Conservation (phyloP, 257 asterid genomes). For the Gentiana macrophylla region DNA sequence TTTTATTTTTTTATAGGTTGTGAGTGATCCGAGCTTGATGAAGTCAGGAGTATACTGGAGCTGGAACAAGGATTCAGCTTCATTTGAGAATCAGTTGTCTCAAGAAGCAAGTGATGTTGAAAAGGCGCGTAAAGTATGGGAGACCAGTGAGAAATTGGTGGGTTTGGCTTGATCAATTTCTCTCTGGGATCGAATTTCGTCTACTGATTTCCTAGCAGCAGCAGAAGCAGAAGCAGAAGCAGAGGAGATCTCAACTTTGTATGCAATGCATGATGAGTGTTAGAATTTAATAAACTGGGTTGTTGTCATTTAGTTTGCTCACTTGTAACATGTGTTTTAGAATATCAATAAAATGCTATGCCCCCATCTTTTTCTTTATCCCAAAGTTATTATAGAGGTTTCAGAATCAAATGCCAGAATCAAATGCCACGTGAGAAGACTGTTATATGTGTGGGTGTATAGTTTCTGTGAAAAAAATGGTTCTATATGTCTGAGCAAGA, state of each 20-base stretch:
- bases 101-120: constrained; percentile 72
- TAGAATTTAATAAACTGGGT: not conserved
- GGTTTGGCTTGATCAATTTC: constrained; percentile 39
- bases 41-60: constrained; percentile 99
- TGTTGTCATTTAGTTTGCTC: not conserved
- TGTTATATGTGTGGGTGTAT: too few relatives aligned
- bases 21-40: constrained; percentile 83
- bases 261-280: not conserved
- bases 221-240: not conserved
- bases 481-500: too few relatives aligned
- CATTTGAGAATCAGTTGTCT: constrained; percentile 83
- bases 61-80: constrained; percentile 92
- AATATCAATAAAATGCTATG: constrained; percentile 10
- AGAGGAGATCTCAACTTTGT: too few relatives aligned
- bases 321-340: constrained; percentile 5
- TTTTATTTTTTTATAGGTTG: constrained; percentile 39
- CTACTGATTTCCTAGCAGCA: not conserved
- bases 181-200: not conserved
- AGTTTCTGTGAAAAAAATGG: too few relatives aligned
- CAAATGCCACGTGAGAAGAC: too few relatives aligned
- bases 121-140: constrained; percentile 88
- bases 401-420: too few relatives aligned
- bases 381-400: too few relatives aligned
- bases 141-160: constrained; percentile 75
- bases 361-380: not conserved